phyloP scores from a whole-genome alignment of 1,284 basidiomycete species.

The Vanrija humicola region DNA sequence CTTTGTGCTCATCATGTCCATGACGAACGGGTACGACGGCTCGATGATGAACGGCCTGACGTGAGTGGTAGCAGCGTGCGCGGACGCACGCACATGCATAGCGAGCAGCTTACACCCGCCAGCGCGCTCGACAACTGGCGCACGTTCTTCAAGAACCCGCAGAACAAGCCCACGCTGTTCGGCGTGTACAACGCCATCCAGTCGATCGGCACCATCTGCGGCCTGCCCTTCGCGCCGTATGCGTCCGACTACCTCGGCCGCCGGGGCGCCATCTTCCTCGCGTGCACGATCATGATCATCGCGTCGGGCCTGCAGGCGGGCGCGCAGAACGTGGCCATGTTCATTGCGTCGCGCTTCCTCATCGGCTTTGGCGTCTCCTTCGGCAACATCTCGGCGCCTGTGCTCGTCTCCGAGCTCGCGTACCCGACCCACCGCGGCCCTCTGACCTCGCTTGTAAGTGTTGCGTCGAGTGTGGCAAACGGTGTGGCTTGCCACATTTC shows the following conservation, averaged over 20 bases:
- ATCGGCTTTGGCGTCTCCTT: slow-evolving; percentile 62
- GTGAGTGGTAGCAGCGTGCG: too few relatives aligned
- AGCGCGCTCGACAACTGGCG: too few relatives aligned
- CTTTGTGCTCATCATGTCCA: slow-evolving; percentile 25
- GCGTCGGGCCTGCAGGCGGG: slow-evolving; percentile 55
- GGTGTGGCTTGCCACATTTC: too few relatives aligned
- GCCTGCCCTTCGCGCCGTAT: slow-evolving; percentile 25
- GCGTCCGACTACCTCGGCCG: slow-evolving; percentile 35
- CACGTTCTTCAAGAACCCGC: neutral
- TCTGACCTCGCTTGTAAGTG: slow-evolving; percentile 48
- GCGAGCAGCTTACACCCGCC: neutral
- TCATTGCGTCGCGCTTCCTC: slow-evolving; percentile 53
- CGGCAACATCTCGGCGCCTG: slow-evolving; percentile 55
- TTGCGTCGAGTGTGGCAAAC: too few relatives aligned
- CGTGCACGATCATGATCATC: slow-evolving; percentile 52
- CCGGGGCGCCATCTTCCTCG: slow-evolving; percentile 34
- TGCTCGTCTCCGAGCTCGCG: slow-evolving; percentile 69
- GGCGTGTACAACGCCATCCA: slow-evolving; percentile 23
- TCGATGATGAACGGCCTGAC: slow-evolving; percentile 14
- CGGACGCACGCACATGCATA: too few relatives aligned
- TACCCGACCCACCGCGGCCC: slow-evolving; percentile 58
- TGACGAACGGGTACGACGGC: slow-evolving; percentile 13
- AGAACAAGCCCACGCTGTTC: slow-evolving; percentile 1
- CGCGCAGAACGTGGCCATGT: slow-evolving; percentile 63
- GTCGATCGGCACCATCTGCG: slow-evolving; percentile 16